phyloP scores from a whole-genome alignment of 345 rosid species.

The Eucalyptus virginea region DNA sequence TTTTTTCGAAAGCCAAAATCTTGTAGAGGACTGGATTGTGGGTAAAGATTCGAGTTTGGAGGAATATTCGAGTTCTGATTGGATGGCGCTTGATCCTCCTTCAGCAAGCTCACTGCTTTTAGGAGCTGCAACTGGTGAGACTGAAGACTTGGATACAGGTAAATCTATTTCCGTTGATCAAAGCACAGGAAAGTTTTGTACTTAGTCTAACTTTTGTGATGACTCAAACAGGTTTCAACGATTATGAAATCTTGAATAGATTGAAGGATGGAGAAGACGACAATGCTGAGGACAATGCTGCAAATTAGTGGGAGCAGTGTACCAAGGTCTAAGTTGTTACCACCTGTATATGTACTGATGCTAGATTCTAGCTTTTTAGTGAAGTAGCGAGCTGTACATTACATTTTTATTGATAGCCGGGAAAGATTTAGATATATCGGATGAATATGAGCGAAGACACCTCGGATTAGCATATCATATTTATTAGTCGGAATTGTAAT shows the following conservation, averaged over 20 bases:
- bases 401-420: not conserved
- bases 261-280: slow-evolving; percentile 35
- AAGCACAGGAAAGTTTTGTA: not conserved
- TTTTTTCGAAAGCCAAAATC: slow-evolving; percentile 23
- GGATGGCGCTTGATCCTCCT: slow-evolving; percentile 55
- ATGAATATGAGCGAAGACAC: not conserved
- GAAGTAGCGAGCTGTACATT: not conserved
- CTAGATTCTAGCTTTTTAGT: not conserved
- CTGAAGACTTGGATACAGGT: slow-evolving; percentile 63
- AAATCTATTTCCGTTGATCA: not conserved
- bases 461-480: not conserved
- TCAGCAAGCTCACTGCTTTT: slow-evolving; percentile 18
- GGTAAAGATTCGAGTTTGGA: slow-evolving; percentile 39
- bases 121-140: slow-evolving; percentile 35
- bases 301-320: not conserved
- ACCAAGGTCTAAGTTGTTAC: not conserved
- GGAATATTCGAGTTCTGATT: slow-evolving; percentile 42
- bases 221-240: slow-evolving; percentile 59
- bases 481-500: not conserved
- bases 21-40: slow-evolving; percentile 71
- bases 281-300: slow-evolving; percentile 2
- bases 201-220: not conserved
- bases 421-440: not conserved
- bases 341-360: not conserved
- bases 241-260: slow-evolving; percentile 54